Base-by-base conservation (phyloP, 192 early-diverging fungal genomes). In the Gonapodya sp. region DNA sequence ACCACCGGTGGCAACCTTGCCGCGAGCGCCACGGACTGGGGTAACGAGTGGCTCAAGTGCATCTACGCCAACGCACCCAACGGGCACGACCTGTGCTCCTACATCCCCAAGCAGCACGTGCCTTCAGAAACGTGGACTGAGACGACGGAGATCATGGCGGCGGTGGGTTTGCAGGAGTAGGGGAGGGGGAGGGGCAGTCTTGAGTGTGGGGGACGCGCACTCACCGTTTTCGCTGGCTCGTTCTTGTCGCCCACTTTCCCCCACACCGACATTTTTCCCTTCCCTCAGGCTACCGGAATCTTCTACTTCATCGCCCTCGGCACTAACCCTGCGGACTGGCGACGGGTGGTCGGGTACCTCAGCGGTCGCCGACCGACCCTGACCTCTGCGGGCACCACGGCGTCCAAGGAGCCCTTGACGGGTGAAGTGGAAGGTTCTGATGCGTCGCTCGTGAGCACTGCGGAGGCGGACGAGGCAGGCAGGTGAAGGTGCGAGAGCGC, bases 291-390 rank as follows among this genome's bases (percentile, higher is more conserved):
- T 24, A 8, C 34, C 31, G 75, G 75, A 34, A 77, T 77, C 75
- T 77, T 77, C 31, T 77, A 77, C 75, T 77, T 77, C 75, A 77
- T 77, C 34, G 34, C 75, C 31, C 34, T 77, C 18, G 75, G 75
- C 30, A 77, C 75, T 33, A 18, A 77, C 30, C 16, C 34, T 33
- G 34, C 8, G 8, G 75, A 77, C 75, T 77, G 75, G 75, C 16
- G 14, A 33, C 75, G 75, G 8, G 46, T 64, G 8, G 24, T 64
- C 46, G 46, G 46, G 24, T 64, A 64, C 46, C 46, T 64, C 46
- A 8, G 46, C 8, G 46, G 46, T 64, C 46, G 46, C 46, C 46
- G 46, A 16, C 24, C 46, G 8, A 64, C 46, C 8, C 8, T 16
- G 46, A 24, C 8, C 46, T 64, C 46, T 8, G 46, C 46, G 46